Percentiles rank a stretch among this genome's conserved stretches.
These are phyloP conservation scores for Sporothrix sp. DNA, from an alignment of 2,329 filamentous ascomycete species.

Conservation along the genomic window DNA sequence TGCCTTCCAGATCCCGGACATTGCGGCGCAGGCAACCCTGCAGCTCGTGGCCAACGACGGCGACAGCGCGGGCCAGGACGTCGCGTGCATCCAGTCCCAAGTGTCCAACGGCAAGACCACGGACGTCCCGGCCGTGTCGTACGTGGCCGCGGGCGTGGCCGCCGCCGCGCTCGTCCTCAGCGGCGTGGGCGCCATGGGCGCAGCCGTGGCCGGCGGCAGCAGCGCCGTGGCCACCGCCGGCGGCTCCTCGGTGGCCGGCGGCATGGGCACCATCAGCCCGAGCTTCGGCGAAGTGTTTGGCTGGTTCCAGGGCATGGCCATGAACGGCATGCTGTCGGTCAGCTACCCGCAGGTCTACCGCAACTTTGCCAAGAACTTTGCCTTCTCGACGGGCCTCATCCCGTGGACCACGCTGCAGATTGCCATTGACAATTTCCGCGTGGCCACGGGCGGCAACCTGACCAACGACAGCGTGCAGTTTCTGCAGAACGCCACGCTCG, in stretches of 20 bases:
- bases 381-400: conserved; percentile 76
- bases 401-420: conserved; percentile 72
- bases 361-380: conserved; percentile 88
- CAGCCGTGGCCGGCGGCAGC: conserved; percentile 30
- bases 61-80: conserved; percentile 34
- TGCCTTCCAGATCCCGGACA: conserved; percentile 82
- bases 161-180: conserved; percentile 70
- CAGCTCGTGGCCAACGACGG: conserved; percentile 55
- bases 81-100: conserved; percentile 74
- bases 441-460: conserved; percentile 73
- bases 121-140: conserved; percentile 65
- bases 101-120: conserved; percentile 84
- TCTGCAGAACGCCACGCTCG: conserved; percentile 65
- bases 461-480: conserved; percentile 67
- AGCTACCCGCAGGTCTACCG: conserved; percentile 79
- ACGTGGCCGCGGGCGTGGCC: conserved; percentile 73
- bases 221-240: conserved; percentile 40
- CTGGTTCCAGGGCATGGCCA: conserved; percentile 88
- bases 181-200: conserved; percentile 54
- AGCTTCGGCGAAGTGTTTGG: conserved; percentile 77
- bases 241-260: conserved; percentile 33
- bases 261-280: conserved; percentile 60
- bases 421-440: conserved; percentile 76
- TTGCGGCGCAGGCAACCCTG: conserved; percentile 75
- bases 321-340: conserved; percentile 94